phyloP scores from a whole-genome alignment of 2,329 filamentous ascomycete species.

The Plenodomus tracheiphilus region DNA sequence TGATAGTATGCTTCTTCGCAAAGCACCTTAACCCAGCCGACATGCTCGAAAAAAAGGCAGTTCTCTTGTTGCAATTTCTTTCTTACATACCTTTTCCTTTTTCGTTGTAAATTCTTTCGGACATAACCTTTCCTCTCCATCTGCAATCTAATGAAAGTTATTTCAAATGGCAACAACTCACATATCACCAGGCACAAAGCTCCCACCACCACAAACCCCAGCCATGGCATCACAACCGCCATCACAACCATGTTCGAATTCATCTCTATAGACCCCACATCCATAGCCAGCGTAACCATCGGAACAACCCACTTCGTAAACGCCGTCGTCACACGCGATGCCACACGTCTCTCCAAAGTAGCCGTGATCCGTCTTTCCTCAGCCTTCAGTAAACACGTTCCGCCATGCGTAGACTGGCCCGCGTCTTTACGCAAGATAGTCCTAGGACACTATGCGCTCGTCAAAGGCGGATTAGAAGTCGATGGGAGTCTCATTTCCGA shows the following conservation, averaged over 20 bases:
- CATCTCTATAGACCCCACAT: slow-evolving; percentile 31
- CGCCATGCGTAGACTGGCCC: slow-evolving; percentile 57
- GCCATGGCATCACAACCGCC: slow-evolving; percentile 41
- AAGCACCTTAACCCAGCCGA: too few relatives aligned
- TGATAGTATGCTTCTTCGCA: too few relatives aligned
- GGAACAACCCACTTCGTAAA: slow-evolving; percentile 59
- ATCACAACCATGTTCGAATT: slow-evolving; percentile 43
- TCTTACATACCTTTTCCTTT: too few relatives aligned
- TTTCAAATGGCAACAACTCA: background rate
- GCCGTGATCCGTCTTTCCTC: slow-evolving; percentile 57
- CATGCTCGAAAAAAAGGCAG: too few relatives aligned
- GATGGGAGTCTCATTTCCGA: slow-evolving; percentile 52
- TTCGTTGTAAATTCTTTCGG: too few relatives aligned
- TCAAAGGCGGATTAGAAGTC: slow-evolving; percentile 56
- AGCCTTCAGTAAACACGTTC: slow-evolving; percentile 53
- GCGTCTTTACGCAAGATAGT: slow-evolving; percentile 50
- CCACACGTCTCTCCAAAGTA: slow-evolving; percentile 54
- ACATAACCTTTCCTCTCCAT: too few relatives aligned
- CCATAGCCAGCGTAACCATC: slow-evolving; percentile 52
- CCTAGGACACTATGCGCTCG: slow-evolving; percentile 48
- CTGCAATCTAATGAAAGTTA: background rate
- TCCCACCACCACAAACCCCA: slow-evolving; percentile 43
- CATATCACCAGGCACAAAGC: slow-evolving; percentile 40
- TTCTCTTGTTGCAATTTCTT: too few relatives aligned
- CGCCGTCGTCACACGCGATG: slow-evolving; percentile 56